Conservation (phyloP, 2,329 filamentous ascomycete species). For the Zarea fungicola region DNA sequence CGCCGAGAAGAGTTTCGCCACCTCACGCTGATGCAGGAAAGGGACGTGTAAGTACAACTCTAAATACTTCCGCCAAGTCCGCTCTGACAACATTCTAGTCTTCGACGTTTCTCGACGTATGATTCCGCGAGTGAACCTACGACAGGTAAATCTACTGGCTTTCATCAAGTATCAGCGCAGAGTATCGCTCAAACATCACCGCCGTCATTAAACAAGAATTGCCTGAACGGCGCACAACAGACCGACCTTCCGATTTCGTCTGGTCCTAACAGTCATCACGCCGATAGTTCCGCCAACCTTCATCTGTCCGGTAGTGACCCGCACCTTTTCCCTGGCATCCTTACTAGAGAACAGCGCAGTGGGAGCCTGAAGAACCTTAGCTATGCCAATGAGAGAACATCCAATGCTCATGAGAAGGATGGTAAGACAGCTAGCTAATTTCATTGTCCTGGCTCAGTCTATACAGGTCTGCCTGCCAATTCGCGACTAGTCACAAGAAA, state of each 20-base stretch:
- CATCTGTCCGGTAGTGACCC: constrained; percentile 58
- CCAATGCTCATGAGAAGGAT: neutral
- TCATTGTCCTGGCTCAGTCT: neutral
- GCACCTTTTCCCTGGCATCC: constrained; percentile 66
- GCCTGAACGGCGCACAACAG: neutral
- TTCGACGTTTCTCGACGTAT: constrained; percentile 39
- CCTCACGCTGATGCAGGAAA: constrained; percentile 78
- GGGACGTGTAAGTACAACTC: constrained; percentile 63
- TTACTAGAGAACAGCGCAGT: constrained; percentile 45
- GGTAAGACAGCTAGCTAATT: neutral
- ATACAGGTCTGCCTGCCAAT: no score
- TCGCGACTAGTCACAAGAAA: no score
- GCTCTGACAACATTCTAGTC: constrained; percentile 23
- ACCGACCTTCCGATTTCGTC: neutral
- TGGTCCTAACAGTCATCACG: neutral
- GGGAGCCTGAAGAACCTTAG: constrained; percentile 33
- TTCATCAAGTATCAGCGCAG: neutral
- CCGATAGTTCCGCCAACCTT: constrained; percentile 32
- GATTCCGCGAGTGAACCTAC: constrained; percentile 15
- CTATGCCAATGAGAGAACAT: constrained; percentile 19
- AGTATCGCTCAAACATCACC: neutral
- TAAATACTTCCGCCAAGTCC: neutral
- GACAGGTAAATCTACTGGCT: neutral
- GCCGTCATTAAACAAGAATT: neutral
- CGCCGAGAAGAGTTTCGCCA: constrained; percentile 85